A percentile compares a stretch with the other conserved stretches of the same genome.
Conservation (phyloP, 1,284 basidiomycete genomes). For the Ustilago trichophora region DNA sequence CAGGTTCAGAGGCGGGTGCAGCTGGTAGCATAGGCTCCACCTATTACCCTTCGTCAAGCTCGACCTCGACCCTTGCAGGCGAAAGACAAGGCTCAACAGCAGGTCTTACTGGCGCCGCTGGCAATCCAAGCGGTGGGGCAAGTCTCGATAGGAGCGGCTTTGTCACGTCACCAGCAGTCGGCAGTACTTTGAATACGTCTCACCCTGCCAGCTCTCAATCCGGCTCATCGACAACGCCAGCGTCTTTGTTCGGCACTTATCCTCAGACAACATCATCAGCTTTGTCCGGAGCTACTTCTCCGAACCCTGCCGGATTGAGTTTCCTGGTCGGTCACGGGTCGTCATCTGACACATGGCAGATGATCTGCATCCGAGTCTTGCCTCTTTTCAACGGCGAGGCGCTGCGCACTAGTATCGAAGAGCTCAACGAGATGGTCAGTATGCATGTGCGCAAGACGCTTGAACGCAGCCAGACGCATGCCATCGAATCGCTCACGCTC, state of each 20-base stretch:
- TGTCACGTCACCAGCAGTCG: constrained; percentile 17
- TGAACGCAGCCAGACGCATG: constrained; percentile 67
- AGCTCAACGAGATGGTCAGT: constrained; percentile 78
- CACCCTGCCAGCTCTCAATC: constrained; percentile 12
- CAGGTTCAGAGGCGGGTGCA: constrained; percentile 26
- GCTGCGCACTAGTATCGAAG: constrained; percentile 87
- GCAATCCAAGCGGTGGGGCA: not conserved
- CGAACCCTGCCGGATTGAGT: constrained; percentile 19
- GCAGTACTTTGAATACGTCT: constrained; percentile 2
- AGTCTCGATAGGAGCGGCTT: constrained; percentile 3
- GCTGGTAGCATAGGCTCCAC: not conserved
- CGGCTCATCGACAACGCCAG: not conserved
- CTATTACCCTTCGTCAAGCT: constrained; percentile 14
- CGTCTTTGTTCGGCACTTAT: constrained; percentile 13
- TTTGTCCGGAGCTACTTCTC: constrained; percentile 11
- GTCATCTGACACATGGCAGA: constrained; percentile 72
- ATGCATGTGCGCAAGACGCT: constrained; percentile 75
- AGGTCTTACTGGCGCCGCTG: not conserved
- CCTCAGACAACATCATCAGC: constrained; percentile 1
- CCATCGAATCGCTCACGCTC: constrained; percentile 73
- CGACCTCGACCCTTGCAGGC: constrained; percentile 8
- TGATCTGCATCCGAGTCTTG: constrained; percentile 83
- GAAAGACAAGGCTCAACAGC: constrained; percentile 16
- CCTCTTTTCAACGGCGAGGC: constrained; percentile 92
- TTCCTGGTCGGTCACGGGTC: constrained; percentile 25